Conservation (phyloP, 805 yeast species). For the Tetrapisispora pingtungensis region DNA sequence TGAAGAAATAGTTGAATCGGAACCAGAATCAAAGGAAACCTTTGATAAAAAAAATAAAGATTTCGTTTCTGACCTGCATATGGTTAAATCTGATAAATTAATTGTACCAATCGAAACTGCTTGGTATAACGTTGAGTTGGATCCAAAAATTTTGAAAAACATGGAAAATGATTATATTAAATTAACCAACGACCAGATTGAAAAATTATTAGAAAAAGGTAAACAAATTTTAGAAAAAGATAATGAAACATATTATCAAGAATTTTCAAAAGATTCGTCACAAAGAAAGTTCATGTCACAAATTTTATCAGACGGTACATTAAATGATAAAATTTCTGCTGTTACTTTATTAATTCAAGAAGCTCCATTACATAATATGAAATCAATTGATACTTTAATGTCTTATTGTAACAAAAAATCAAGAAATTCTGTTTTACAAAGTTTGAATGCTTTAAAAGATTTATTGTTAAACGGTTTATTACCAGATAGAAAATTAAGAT, state of each 20-base stretch:
- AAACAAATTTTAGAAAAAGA: constrained; percentile 57
- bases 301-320: constrained; percentile 83
- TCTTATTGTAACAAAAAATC: constrained; percentile 82
- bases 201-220: constrained; percentile 56
- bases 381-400: constrained; percentile 70
- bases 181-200: constrained; percentile 44
- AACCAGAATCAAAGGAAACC: constrained; percentile 22
- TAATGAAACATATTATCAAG: constrained; percentile 59
- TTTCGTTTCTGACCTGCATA: constrained; percentile 23
- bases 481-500: constrained; percentile 72
- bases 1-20: constrained; percentile 15
- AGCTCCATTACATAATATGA: constrained; percentile 82
- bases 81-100: constrained; percentile 49
- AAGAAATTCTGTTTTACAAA: constrained; percentile 85
- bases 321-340: constrained; percentile 91
- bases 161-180: constrained; percentile 12
- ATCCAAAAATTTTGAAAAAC: constrained; percentile 19
- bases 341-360: constrained; percentile 87
- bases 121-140: constrained; percentile 62
- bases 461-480: constrained; percentile 72
- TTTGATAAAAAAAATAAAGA: constrained; percentile 17
- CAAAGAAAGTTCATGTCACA: constrained; percentile 84
- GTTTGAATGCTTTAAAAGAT: constrained; percentile 84
- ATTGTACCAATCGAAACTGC: constrained; percentile 52
- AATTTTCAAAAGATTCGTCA: constrained; percentile 63